These are phyloP conservation scores for Neofusicoccum cordaticola DNA, from an alignment of 2,329 filamentous ascomycete species.

Conservation along the genomic window DNA sequence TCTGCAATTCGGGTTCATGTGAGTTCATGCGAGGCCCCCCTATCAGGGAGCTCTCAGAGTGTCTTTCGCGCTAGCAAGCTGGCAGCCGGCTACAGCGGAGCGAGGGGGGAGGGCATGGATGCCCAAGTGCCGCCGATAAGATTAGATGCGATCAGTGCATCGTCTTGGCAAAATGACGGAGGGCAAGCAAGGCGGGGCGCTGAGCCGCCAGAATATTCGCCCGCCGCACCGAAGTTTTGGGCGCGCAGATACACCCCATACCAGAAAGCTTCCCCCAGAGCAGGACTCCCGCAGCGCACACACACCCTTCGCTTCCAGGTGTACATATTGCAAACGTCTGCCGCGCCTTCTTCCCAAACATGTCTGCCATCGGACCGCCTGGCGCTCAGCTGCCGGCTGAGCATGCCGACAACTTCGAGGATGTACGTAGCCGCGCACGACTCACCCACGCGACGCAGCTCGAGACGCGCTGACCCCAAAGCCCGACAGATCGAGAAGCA, in stretches of 20 bases:
- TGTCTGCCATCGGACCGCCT: constrained; percentile 16
- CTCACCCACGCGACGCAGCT: not conserved
- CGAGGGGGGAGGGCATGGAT: not conserved
- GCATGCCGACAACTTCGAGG: constrained; percentile 66
- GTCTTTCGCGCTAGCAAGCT: too few relatives aligned
- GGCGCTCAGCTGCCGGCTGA: constrained; percentile 49
- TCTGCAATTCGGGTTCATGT: not conserved
- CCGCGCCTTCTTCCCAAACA: not conserved
- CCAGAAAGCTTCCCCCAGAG: too few relatives aligned
- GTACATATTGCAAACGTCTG: not conserved
- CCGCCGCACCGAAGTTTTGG: not conserved
- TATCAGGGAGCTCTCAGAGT: too few relatives aligned
- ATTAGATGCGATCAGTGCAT: not conserved
- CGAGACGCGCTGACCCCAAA: not conserved
- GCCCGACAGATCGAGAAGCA: constrained; percentile 86
- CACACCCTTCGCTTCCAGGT: not conserved
- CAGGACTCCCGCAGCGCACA: not conserved
- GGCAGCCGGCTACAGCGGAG: not conserved
- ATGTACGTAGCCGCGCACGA: constrained; percentile 49
- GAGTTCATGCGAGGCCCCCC: not conserved
- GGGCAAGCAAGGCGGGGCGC: not conserved
- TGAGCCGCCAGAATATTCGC: constrained; percentile 5
- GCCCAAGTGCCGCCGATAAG: not conserved
- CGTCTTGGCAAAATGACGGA: not conserved
- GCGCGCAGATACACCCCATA: not conserved